These are phyloP conservation scores for Populus hybrid DNA, from an alignment of 441 rosid genomes.

Conservation along the genomic window DNA sequence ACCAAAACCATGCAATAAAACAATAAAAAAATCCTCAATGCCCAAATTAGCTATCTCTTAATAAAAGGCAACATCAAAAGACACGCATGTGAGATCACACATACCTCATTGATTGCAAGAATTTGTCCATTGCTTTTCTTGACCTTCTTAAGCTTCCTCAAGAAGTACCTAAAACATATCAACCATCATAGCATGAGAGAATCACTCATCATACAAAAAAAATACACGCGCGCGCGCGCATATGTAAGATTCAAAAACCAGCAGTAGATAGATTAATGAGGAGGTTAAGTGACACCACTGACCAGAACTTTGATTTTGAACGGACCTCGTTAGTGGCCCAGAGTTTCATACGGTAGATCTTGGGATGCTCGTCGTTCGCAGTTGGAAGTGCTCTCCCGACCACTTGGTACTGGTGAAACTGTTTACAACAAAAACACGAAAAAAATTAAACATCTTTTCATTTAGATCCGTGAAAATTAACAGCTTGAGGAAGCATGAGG, in stretches of 20 bases:
- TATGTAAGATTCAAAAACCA: neutral
- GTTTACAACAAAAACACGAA: neutral
- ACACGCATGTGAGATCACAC: too few species aligned
- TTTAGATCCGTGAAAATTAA: too few species aligned
- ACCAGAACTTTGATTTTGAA: conserved; percentile 39
- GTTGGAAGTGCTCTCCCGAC: conserved; percentile 34
- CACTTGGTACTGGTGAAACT: conserved; percentile 36
- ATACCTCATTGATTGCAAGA: conserved; percentile 47
- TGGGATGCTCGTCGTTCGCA: conserved; percentile 27
- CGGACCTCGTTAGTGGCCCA: conserved; percentile 35
- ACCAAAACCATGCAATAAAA: too few species aligned
- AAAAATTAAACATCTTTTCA: neutral
- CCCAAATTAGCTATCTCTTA: neutral
- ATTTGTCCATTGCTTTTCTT: conserved; percentile 46
- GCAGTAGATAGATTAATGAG: neutral
- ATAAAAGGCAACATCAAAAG: neutral
- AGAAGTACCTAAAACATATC: conserved; percentile 27
- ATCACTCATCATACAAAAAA: neutral
- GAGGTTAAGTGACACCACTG: neutral
- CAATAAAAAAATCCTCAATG: neutral
- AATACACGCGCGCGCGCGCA: too few species aligned
- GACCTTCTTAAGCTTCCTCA: conserved; percentile 49
- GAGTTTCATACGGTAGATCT: conserved; percentile 36
- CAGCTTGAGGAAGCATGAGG: too few species aligned
- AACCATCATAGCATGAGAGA: neutral